Base-by-base conservation (phyloP, 1,284 basidiomycete genomes). In the Puccinia coronata region DNA sequence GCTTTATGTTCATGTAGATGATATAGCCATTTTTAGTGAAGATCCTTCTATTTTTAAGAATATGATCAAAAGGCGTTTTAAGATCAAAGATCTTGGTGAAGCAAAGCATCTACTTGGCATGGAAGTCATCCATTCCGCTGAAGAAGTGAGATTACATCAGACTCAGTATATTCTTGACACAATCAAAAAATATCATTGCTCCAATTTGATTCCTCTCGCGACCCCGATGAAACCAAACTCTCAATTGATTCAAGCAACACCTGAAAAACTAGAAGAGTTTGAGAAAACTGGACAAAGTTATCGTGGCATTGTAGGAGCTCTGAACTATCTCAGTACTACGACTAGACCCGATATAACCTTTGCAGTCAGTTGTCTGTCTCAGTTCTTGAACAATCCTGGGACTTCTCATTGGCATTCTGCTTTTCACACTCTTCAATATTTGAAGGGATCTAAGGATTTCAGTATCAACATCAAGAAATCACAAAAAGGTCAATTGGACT, bases 41-140 rank as follows among this genome's bases (percentile, higher is more conserved):
- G 55, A 57, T n/a, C 55, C 55, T n/a, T 8, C 9, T 8, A 57
- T 57, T n/a, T 67, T 67, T 67, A 20, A 31, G 9, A 9, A 67
- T 12, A 14, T 12, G 36, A 25, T 67, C 36, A 34, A 28, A n/a
- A n/a, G n/a, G n/a, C n/a, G n/a, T n/a, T n/a, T n/a, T n/a, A n/a
- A n/a, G n/a, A n/a, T n/a, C n/a, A 67, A 67, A 36, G 63, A 67
- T 69, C 65, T 69, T 12, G 65, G 39, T 12, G 43, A 41, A 41
- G 36, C 65, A 25, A 41, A 69, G 23, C 43, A 43, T 14, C 36
- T 69, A 4, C 43, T 69, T 6, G 65, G 65, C 14, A 41, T 69
- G 43, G 31, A 39, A n/a, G 65, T 69, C 28, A 11, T 11, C 8
- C 65, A 69, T 4, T 47, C 43, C 36, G 14, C 6, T 41, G 14